Base-by-base conservation (phyloP, 2,329 filamentous ascomycete species). In the Fusarium sp. region DNA sequence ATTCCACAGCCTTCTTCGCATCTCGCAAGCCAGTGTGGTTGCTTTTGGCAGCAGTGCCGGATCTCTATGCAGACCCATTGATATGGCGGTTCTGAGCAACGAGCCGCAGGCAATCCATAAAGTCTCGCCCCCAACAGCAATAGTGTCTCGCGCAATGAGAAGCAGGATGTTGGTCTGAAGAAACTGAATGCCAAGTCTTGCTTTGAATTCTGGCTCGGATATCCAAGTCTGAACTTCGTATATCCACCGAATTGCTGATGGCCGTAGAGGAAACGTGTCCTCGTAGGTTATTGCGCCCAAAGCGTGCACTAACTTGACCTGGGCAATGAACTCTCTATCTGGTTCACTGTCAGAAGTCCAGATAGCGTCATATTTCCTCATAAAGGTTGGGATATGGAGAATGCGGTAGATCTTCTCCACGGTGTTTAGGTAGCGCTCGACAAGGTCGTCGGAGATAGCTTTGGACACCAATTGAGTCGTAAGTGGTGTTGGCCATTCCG, bases 151-250 rank as follows among this genome's bases (percentile, higher is more conserved):
- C 71, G 83, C 82, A 2, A 85, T 60, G 5, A 84, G 62, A 3
- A 84, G 76, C 0, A 86, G 72, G 4, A 84, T 73, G 9, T 78
- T 77, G 0, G 75, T 80, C 59, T 90, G 87, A 0, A 90, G 62
- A n/a, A 78, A 80, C 29, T 82, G 80, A 0, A 88, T 76, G 3
- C 77, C 81, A 0, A 89, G 76, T 1, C 81, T 76, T 1, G 81
- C 79, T 61, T 89, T 90, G 69, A 82, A 84, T 5, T 82, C 77
- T 0, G 87, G 87, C 7, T 81, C 80, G 0, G 83, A 82, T 1
- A 85, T 50, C 84, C 85, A 90, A 0, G 81, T 81, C 42, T 86
- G 83, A 0, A 83, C 87, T 63, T 88, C 86, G 54, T 85, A 84
- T 0, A 88, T 76, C 87, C 87, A 90, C 27, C 75, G 79, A n/a